Percentiles rank a stretch among this genome's conserved stretches.
These are phyloP conservation scores for Ormosia semicastrata DNA, from an alignment of 306 rosid species.

Conservation along the genomic window DNA sequence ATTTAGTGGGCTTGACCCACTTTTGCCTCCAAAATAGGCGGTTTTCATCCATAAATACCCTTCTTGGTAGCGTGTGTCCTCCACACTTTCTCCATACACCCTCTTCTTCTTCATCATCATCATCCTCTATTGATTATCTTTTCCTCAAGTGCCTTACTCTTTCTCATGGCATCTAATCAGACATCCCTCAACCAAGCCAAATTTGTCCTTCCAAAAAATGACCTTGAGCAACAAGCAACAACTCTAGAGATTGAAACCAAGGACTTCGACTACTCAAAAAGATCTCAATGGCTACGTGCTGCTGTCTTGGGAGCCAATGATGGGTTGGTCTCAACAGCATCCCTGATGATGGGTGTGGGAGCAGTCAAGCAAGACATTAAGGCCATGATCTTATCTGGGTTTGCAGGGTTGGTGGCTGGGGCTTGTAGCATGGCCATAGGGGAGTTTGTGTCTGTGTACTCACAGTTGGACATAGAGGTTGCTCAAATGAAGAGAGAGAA, in stretches of 20 bases:
- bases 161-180: conserved; percentile 47
- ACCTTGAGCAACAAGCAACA: conserved; percentile 54
- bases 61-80: conserved; percentile 65
- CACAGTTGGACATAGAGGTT: conserved; percentile 79
- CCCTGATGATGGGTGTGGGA: conserved; percentile 93
- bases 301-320: conserved; percentile 95
- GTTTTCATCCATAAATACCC: conserved; percentile 68
- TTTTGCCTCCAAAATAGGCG: conserved; percentile 28
- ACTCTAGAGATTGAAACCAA: conserved; percentile 41
- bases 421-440: conserved; percentile 99
- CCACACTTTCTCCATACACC: conserved; percentile 55
- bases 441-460: conserved; percentile 89
- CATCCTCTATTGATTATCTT: neutral
- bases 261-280: conserved; percentile 75
- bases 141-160: neutral
- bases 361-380: conserved; percentile 82
- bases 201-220: conserved; percentile 26
- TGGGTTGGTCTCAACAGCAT: conserved; percentile 89
- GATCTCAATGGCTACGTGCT: conserved; percentile 94
- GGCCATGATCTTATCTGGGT: conserved; percentile 84
- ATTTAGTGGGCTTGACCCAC: conserved; percentile 56
- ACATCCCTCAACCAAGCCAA: conserved; percentile 37
- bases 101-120: neutral
- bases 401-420: conserved; percentile 84
- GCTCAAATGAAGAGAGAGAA: conserved; percentile 69